phyloP scores from a whole-genome alignment of 2,329 filamentous ascomycete species.

The Phialophora chinensis region DNA sequence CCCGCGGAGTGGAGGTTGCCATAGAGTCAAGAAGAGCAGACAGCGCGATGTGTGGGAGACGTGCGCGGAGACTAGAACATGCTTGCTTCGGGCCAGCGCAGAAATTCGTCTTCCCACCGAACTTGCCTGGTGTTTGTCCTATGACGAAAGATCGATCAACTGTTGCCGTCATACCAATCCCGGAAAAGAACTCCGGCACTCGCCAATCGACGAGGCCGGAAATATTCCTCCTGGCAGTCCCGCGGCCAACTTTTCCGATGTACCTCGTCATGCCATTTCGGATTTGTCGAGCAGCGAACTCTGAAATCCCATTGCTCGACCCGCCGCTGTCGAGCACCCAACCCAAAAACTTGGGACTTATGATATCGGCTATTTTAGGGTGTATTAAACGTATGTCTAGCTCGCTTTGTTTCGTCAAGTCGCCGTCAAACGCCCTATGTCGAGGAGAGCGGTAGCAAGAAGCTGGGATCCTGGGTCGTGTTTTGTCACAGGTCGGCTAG shows the following conservation, averaged over 20 bases:
- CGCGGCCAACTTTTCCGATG: background rate
- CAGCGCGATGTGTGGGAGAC: background rate
- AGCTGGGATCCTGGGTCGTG: background rate
- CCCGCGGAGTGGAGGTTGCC: background rate
- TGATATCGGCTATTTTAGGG: background rate
- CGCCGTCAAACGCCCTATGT: background rate
- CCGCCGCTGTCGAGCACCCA: background rate
- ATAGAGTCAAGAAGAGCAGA: background rate
- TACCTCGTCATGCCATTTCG: background rate
- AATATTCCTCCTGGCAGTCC: background rate
- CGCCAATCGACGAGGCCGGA: background rate
- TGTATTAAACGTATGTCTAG: background rate
- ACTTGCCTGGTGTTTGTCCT: background rate
- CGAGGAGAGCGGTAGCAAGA: background rate
- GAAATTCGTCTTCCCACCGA: background rate
- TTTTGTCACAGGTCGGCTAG: background rate
- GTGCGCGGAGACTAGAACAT: background rate
- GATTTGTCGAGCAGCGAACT: background rate
- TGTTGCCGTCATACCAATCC: background rate
- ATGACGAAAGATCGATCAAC: background rate
- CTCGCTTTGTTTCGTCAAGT: background rate
- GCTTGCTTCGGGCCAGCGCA: background rate
- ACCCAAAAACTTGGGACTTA: background rate
- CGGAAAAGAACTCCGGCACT: background rate
- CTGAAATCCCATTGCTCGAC: background rate